phyloP scores from a whole-genome alignment of 2,329 filamentous ascomycete species.

The Gnomoniopsis sp. region DNA sequence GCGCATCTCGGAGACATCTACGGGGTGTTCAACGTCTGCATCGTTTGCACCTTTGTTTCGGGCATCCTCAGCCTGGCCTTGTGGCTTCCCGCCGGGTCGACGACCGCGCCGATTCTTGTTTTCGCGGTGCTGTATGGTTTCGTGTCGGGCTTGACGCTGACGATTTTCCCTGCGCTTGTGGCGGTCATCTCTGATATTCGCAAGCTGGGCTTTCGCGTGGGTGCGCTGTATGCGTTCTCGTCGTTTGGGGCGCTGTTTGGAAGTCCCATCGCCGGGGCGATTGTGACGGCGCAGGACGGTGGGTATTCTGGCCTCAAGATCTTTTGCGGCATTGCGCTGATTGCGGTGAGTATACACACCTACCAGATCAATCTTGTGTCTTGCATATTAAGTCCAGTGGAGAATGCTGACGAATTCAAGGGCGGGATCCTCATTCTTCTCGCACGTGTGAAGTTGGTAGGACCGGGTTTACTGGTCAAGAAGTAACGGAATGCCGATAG shows the following conservation, averaged over 20 bases:
- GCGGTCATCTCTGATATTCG: slow-evolving; percentile 59
- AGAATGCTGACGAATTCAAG: no score
- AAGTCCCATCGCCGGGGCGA: slow-evolving; percentile 54
- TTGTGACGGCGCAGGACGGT: slow-evolving; percentile 41
- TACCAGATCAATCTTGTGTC: no score
- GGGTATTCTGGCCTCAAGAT: slow-evolving; percentile 49
- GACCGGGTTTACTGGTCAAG: no score
- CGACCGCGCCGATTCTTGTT: slow-evolving; percentile 53
- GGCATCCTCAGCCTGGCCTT: slow-evolving; percentile 37
- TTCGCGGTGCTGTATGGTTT: slow-evolving; percentile 65
- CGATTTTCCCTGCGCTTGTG: slow-evolving; percentile 53
- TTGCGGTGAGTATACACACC: no score
- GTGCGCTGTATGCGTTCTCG: slow-evolving; percentile 53
- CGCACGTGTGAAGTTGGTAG: no score
- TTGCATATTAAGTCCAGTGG: no score
- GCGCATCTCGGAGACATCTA: slow-evolving; percentile 41
- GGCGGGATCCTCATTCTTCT: no score
- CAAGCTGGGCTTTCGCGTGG: slow-evolving; percentile 57
- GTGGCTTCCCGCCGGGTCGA: slow-evolving; percentile 35
- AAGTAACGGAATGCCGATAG: no score
- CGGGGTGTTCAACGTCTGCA: slow-evolving; percentile 39
- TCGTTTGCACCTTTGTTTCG: slow-evolving; percentile 44
- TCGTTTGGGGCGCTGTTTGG: slow-evolving; percentile 56
- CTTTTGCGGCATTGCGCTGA: slow-evolving; percentile 51
- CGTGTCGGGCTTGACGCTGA: slow-evolving; percentile 60